Evolutionary conservation across 2,329 filamentous ascomycete species (phyloP).

Genomic region (Colletotrichum sp.): DNA sequence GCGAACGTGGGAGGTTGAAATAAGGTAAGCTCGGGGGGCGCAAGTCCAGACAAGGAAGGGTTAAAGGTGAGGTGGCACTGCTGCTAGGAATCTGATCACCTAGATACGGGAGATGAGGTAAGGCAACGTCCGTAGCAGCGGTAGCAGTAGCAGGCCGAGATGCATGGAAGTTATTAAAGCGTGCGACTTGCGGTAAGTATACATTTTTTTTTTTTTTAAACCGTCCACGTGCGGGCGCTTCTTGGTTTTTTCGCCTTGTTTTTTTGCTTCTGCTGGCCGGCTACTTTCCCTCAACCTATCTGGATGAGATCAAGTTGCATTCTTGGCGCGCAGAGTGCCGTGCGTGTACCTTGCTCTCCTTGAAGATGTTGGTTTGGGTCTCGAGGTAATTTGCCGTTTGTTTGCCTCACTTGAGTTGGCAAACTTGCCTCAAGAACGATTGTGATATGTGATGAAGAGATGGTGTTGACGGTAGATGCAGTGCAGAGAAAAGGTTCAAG

Average conservation of each 20-base stretch:
- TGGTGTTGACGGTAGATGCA: neutral
- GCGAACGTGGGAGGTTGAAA: conserved; percentile 20
- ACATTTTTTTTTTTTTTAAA: conserved; percentile 5
- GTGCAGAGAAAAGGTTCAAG: neutral
- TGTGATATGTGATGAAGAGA: neutral
- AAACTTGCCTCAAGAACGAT: neutral
- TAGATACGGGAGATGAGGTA: conserved; percentile 21
- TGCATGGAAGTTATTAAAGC: conserved; percentile 1
- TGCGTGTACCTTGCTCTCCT: neutral
- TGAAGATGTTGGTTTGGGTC: neutral
- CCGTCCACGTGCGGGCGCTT: neutral
- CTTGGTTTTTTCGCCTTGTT: neutral
- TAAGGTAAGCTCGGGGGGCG: conserved; percentile 20
- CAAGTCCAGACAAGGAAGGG: conserved; percentile 10
- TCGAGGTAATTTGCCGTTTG: neutral
- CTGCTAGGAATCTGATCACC: conserved; percentile 19
- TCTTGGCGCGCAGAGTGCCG: neutral
- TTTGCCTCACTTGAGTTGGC: conserved; percentile 15
- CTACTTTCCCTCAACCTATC: neutral
- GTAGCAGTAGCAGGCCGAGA: conserved; percentile 6
- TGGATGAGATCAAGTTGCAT: neutral
- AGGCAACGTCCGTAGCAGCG: conserved; percentile 7
- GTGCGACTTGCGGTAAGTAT: neutral
- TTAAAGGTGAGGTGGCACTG: conserved; percentile 19
- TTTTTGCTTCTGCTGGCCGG: neutral